These are phyloP conservation scores for Schoenoplectus tabernaemontani DNA, from an alignment of 202 grass and related monocot genomes.

Conservation along the genomic window DNA sequence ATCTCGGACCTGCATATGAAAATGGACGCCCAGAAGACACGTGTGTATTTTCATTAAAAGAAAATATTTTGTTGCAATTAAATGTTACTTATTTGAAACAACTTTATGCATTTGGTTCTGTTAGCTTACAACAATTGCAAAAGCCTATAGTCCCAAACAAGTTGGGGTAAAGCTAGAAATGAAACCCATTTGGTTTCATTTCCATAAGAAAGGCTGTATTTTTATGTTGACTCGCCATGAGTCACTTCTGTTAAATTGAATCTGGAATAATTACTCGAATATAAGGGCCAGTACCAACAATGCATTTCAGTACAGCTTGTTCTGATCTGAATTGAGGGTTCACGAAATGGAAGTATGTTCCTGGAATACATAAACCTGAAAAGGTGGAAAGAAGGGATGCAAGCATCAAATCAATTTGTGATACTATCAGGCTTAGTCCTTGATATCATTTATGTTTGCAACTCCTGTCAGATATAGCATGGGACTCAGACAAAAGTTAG, in stretches of 20 bases:
- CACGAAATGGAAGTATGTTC: background rate
- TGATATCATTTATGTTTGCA: constrained; percentile 9
- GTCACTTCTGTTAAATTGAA: background rate
- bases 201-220: too few relatives aligned
- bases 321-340: background rate
- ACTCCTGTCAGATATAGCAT: constrained; percentile 72
- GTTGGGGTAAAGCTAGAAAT: too few relatives aligned
- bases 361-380: background rate
- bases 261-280: background rate
- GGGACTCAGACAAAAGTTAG: constrained; percentile 85
- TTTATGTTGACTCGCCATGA: too few relatives aligned
- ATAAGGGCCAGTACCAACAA: background rate
- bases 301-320: background rate
- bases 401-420: background rate
- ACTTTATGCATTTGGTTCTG: background rate
- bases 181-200: too few relatives aligned
- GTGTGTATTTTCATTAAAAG: constrained; percentile 38
- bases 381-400: background rate
- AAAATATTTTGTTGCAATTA: background rate
- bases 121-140: too few relatives aligned
- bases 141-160: too few relatives aligned
- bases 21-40: constrained; percentile 66
- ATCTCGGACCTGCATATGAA: constrained; percentile 81
- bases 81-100: constrained; percentile 1
- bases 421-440: background rate